These are phyloP conservation scores for Mycena indigotica DNA, from an alignment of 768 basidiomycete genomes.

Conservation along the genomic window DNA sequence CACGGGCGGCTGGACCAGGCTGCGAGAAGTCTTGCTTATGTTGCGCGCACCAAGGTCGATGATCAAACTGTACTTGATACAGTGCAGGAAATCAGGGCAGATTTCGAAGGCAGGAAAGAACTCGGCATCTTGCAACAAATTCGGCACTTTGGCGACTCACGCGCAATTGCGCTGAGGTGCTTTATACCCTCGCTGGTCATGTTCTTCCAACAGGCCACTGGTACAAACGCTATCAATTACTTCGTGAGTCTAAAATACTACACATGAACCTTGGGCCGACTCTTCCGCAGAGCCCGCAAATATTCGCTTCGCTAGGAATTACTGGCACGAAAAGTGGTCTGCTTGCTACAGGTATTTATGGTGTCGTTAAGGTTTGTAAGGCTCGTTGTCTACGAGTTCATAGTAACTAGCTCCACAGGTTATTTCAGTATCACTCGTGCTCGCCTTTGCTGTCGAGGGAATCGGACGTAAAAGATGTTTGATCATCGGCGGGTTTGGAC, in stretches of 20 bases:
- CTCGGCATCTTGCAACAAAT: constrained; percentile 40
- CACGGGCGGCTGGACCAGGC: constrained; percentile 45
- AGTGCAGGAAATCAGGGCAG: constrained; percentile 51
- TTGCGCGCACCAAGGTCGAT: constrained; percentile 32
- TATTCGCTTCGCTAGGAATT: constrained; percentile 53
- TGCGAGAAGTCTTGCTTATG: constrained; percentile 40
- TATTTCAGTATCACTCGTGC: constrained; percentile 41
- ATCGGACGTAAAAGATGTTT: constrained; percentile 53
- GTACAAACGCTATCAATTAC: constrained; percentile 59
- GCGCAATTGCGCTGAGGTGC: constrained; percentile 41
- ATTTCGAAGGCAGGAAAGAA: constrained; percentile 44
- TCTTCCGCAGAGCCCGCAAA: constrained; percentile 38
- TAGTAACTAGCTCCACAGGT: no score
- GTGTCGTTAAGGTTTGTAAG: no score
- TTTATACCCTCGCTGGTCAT: constrained; percentile 51
- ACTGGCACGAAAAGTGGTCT: constrained; percentile 43
- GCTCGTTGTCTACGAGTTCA: no score
- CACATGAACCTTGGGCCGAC: neutral
- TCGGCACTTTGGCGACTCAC: constrained; percentile 47
- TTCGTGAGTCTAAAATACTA: constrained; percentile 25
- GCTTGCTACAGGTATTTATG: constrained; percentile 48
- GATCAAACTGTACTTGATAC: constrained; percentile 38
- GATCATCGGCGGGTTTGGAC: constrained; percentile 51
- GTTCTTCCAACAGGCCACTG: constrained; percentile 53
- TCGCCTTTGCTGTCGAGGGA: constrained; percentile 50